Conservation (phyloP, 768 basidiomycete genomes). For the Phlegmacium glaucopus region DNA sequence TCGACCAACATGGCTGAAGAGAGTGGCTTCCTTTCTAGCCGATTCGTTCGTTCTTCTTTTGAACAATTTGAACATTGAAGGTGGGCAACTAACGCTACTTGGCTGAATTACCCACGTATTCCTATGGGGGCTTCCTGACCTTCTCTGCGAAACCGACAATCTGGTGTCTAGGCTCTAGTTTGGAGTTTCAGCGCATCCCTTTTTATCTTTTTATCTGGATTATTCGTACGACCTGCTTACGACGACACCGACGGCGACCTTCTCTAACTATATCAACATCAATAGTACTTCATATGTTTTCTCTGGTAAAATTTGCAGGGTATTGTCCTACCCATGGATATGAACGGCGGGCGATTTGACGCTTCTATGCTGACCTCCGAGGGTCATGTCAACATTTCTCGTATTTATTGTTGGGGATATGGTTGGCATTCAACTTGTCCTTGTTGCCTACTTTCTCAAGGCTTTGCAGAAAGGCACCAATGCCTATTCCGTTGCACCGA, state of each 20-base stretch:
- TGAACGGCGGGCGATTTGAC: no score
- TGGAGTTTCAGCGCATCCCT: slow-evolving; percentile 32
- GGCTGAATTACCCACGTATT: slow-evolving; percentile 61
- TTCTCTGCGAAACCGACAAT: no score
- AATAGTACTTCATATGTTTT: slow-evolving; percentile 53
- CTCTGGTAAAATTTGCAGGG: slow-evolving; percentile 46
- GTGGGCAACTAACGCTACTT: slow-evolving; percentile 59
- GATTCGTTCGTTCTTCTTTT: slow-evolving; percentile 64
- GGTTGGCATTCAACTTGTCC: no score
- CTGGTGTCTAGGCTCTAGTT: no score
- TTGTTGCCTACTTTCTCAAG: no score
- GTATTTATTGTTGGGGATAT: no score
- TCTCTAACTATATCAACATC: slow-evolving; percentile 51
- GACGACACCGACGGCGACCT: slow-evolving; percentile 50
- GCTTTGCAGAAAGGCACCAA: no score
- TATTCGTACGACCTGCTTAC: slow-evolving; percentile 65
- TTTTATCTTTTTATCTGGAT: slow-evolving; percentile 24
- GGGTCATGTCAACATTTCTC: no score
- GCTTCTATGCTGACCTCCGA: neutral
- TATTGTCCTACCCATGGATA: slow-evolving; percentile 30
- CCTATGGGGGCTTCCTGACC: slow-evolving; percentile 67
- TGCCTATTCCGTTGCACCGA: no score
- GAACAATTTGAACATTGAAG: slow-evolving; percentile 48
- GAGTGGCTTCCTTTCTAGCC: slow-evolving; percentile 36
- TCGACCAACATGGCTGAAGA: slow-evolving; percentile 27